Percentiles rank a stretch among this genome's conserved stretches.
phyloP scores from a whole-genome alignment of 2,329 filamentous ascomycete genomes.

The Ophiostoma triangulosporum region DNA sequence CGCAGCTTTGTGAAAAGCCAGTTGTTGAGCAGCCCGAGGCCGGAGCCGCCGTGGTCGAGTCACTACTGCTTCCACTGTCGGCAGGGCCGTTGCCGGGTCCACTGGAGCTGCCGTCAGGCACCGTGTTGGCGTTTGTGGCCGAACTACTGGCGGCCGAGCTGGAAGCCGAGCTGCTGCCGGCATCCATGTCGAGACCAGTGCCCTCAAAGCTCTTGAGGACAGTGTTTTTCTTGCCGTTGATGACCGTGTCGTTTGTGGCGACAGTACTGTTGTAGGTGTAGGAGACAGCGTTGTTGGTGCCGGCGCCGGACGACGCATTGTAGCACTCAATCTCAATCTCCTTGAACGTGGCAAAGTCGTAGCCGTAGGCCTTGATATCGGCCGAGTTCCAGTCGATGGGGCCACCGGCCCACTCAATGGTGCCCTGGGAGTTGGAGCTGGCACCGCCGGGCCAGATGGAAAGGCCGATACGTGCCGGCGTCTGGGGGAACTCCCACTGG shows the following conservation, averaged over 20 bases:
- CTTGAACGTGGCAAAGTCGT: constrained; percentile 73
- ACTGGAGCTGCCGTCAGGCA: constrained; percentile 21
- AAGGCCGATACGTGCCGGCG: constrained; percentile 77
- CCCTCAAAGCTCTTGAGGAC: constrained; percentile 66
- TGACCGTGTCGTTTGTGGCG: constrained; percentile 64
- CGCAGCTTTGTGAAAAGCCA: constrained; percentile 30
- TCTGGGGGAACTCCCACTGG: constrained; percentile 81
- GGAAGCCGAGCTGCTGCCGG: constrained; percentile 19
- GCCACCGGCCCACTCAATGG: constrained; percentile 84
- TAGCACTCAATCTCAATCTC: constrained; percentile 80
- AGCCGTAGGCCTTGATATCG: constrained; percentile 67
- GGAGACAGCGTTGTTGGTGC: constrained; percentile 52
- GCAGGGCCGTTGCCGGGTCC: constrained; percentile 16
- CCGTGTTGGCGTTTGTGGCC: constrained; percentile 12
- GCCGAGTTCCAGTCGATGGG: constrained; percentile 72
- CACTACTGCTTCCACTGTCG: neutral
- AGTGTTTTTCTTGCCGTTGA: constrained; percentile 61
- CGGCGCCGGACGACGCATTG: constrained; percentile 46
- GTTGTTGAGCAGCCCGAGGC: constrained; percentile 22
- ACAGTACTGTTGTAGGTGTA: constrained; percentile 59
- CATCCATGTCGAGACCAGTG: constrained; percentile 63
- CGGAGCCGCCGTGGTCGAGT: constrained; percentile 20
- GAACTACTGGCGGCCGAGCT: constrained; percentile 7
- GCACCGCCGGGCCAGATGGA: constrained; percentile 93
- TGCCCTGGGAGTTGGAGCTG: constrained; percentile 64